These are phyloP conservation scores for Rhodamnia rubescens DNA, from an alignment of 345 rosid species.

Conservation along the genomic window DNA sequence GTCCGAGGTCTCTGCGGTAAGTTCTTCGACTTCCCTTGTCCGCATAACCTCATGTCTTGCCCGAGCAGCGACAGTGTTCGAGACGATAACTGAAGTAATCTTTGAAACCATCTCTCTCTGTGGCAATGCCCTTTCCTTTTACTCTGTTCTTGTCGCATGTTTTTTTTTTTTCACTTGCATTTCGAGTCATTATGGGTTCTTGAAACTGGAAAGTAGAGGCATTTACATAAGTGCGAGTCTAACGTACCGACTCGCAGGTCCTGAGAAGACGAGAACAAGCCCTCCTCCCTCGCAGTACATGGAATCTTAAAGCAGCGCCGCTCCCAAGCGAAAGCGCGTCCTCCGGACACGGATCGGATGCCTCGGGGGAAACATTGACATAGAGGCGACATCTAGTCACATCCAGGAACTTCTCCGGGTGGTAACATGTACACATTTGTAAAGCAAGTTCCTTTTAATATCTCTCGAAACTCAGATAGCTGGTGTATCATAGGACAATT, in stretches of 20 bases:
- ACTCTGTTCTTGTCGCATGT: not conserved
- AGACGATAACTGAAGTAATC: not conserved
- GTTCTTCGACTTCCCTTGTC: not conserved
- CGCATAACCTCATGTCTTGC: not conserved
- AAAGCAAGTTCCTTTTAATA: not conserved
- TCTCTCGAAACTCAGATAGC: not conserved
- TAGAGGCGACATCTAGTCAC: not conserved
- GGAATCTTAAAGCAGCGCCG: slow-evolving; percentile 38
- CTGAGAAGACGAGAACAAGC: slow-evolving; percentile 64
- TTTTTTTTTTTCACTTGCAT: no score
- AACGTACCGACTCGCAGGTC: slow-evolving; percentile 28
- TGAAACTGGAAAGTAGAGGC: not conserved
- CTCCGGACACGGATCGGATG: not conserved
- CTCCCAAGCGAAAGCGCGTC: not conserved
- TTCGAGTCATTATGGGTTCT: not conserved
- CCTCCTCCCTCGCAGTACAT: slow-evolving; percentile 79
- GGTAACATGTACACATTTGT: not conserved
- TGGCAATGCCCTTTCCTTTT: not conserved
- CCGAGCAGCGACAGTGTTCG: not conserved
- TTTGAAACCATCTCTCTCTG: not conserved
- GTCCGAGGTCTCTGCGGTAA: slow-evolving; percentile 68
- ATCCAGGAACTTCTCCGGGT: not conserved
- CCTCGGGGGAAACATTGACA: not conserved
- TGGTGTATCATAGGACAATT: not conserved
- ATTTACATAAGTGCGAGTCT: not conserved